phyloP scores from a whole-genome alignment of 192 early-diverging fungal species.

The Chytriomyces confervae region DNA sequence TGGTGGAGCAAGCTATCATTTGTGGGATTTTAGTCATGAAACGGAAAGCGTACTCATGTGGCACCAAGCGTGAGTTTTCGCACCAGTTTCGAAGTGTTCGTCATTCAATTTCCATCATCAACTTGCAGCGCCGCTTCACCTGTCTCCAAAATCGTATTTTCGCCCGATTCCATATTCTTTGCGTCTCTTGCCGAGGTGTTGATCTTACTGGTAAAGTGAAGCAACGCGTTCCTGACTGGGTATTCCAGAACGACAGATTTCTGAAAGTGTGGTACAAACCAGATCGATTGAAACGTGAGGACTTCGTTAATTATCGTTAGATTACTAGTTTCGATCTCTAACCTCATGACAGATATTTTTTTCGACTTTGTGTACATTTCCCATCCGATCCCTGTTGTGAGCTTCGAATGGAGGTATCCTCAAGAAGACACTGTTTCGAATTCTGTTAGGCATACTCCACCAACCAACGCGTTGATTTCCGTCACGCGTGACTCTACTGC shows the following conservation, averaged over 20 bases:
- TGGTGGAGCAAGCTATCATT: not conserved
- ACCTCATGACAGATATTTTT: not conserved
- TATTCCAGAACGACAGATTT: conserved; percentile 62
- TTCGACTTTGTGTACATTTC: conserved; percentile 68
- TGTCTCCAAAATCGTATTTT: conserved; percentile 55
- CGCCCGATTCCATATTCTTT: conserved; percentile 65
- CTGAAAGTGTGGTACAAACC: conserved; percentile 69
- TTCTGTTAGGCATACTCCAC: not conserved
- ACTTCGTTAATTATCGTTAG: too few species aligned
- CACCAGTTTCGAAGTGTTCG: not conserved
- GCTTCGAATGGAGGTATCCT: conserved; percentile 67
- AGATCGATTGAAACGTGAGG: too few species aligned
- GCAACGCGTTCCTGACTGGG: not conserved
- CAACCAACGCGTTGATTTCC: conserved; percentile 64
- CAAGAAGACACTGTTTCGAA: not conserved
- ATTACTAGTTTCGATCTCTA: not conserved
- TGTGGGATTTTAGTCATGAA: not conserved
- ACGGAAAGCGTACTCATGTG: not conserved
- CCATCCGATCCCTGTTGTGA: conserved; percentile 65
- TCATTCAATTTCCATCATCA: not conserved
- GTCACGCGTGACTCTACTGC: conserved; percentile 71
- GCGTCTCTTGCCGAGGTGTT: conserved; percentile 67
- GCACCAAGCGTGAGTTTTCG: not conserved
- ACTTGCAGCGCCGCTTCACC: not conserved
- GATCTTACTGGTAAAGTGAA: not conserved